A percentile compares a stretch with the other conserved stretches of the same genome.
These are phyloP conservation scores for Blastobotrys capitulatus DNA, from an alignment of 1,139 yeast genomes.

Conservation along the genomic window DNA sequence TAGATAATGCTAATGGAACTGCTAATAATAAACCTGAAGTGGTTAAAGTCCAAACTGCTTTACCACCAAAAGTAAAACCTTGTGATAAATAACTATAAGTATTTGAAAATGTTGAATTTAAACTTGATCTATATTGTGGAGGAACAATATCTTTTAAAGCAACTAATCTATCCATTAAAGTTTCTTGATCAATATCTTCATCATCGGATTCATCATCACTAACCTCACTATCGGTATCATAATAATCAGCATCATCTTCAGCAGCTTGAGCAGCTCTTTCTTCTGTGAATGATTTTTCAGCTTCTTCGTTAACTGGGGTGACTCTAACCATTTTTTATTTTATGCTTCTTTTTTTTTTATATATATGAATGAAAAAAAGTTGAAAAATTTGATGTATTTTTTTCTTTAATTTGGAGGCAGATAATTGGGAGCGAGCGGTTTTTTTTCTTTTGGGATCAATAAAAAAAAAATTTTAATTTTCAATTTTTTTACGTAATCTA, in stretches of 20 bases:
- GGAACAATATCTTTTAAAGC: slow-evolving; percentile 92
- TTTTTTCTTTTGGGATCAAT: no score
- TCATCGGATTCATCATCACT: slow-evolving; percentile 62
- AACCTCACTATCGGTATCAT: slow-evolving; percentile 32
- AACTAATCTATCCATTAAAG: slow-evolving; percentile 75
- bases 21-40: slow-evolving; percentile 83
- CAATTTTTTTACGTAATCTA: no score
- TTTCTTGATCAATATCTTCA: slow-evolving; percentile 75
- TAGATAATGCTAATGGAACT: slow-evolving; percentile 86
- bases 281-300: slow-evolving; percentile 32
- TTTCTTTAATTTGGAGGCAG: no score
- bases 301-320: slow-evolving; percentile 51
- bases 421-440: no score
- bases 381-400: neutral
- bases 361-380: neutral
- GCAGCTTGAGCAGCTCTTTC: slow-evolving; percentile 35
- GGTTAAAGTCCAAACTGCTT: slow-evolving; percentile 76
- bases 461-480: no score
- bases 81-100: slow-evolving; percentile 34
- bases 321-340: slow-evolving; percentile 56
- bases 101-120: slow-evolving; percentile 31
- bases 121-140: slow-evolving; percentile 68
- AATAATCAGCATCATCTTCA: slow-evolving; percentile 32
- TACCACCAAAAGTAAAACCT: slow-evolving; percentile 56
- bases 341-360: neutral